Conservation (phyloP, 1,284 basidiomycete species). For the Lentinula novae-zelandiae region DNA sequence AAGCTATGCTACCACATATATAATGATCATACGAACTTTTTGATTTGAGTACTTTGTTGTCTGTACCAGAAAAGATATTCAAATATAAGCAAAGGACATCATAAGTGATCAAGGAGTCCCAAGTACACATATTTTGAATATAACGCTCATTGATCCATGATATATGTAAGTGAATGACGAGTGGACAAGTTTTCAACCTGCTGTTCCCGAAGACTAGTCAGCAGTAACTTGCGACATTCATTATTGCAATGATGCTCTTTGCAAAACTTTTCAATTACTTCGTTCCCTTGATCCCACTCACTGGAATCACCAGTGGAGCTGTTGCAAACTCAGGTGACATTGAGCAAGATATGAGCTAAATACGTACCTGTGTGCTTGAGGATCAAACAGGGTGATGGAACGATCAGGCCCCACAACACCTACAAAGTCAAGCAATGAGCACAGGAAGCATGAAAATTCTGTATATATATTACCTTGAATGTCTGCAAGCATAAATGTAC, state of each 20-base stretch:
- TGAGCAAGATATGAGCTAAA: background rate
- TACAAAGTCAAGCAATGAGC: background rate
- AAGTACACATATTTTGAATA: background rate
- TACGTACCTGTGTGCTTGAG: constrained; percentile 18
- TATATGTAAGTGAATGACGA: background rate
- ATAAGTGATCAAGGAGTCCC: background rate
- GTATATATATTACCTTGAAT: constrained; percentile 15
- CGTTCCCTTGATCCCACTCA: constrained; percentile 17
- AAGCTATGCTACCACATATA: constrained; percentile 22
- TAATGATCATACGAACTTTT: background rate
- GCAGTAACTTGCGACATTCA: background rate
- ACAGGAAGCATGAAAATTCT: background rate
- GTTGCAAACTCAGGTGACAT: background rate
- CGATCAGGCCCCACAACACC: constrained; percentile 15
- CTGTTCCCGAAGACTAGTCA: background rate
- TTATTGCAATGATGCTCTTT: constrained; percentile 17
- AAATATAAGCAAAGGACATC: background rate
- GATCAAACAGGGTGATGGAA: constrained; percentile 19
- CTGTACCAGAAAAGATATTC: background rate
- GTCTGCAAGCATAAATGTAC: constrained; percentile 18
- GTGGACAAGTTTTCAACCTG: background rate
- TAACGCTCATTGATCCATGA: too few species aligned
- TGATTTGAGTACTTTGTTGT: too few species aligned
- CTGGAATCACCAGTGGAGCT: background rate
- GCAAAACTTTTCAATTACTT: constrained; percentile 12